Percentiles rank a stretch among this genome's conserved stretches.
phyloP scores from a whole-genome alignment of 2,329 filamentous ascomycete genomes.

The Graphilbum ipis-grandicollis region DNA sequence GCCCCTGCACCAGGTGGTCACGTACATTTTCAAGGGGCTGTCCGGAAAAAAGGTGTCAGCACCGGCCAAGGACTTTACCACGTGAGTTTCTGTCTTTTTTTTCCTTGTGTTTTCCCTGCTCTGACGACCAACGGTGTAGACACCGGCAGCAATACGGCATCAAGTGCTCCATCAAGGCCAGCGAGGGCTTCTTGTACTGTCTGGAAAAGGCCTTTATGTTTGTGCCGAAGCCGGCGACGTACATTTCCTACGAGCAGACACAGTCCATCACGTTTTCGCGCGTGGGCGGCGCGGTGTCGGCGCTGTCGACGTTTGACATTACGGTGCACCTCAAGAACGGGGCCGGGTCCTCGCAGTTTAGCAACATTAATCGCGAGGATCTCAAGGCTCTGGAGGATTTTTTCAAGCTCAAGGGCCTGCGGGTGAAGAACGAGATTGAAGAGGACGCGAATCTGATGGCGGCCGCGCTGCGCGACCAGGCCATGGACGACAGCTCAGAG shows the following conservation, averaged over 20 bases:
- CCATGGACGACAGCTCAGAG: slow-evolving; percentile 67
- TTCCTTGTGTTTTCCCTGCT: too few species aligned
- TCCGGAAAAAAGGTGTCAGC: slow-evolving; percentile 90
- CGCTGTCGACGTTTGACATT: slow-evolving; percentile 92
- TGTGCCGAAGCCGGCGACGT: slow-evolving; percentile 93
- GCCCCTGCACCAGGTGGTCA: slow-evolving; percentile 81
- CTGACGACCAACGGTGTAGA: too few species aligned
- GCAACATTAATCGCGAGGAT: slow-evolving; percentile 97
- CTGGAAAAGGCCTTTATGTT: slow-evolving; percentile 98
- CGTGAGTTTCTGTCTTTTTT: slow-evolving; percentile 24
- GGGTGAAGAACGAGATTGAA: slow-evolving; percentile 97
- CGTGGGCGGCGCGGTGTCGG: slow-evolving; percentile 83
- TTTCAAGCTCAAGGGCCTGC: slow-evolving; percentile 88
- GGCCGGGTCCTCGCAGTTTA: slow-evolving; percentile 84
- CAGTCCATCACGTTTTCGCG: slow-evolving; percentile 87
- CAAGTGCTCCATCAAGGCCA: slow-evolving; percentile 99
- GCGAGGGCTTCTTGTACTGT: slow-evolving; percentile 93
- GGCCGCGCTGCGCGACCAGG: slow-evolving; percentile 68
- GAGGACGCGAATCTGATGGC: slow-evolving; percentile 73
- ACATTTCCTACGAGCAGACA: slow-evolving; percentile 89
- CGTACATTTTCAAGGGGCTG: slow-evolving; percentile 86
- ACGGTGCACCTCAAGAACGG: slow-evolving; percentile 79
- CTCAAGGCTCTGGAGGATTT: slow-evolving; percentile 93
- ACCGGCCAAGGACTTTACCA: slow-evolving; percentile 86
- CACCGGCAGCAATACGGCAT: slow-evolving; percentile 90